phyloP scores from a whole-genome alignment of 805 yeast species.

The Kodamaea nitidulidarum region DNA sequence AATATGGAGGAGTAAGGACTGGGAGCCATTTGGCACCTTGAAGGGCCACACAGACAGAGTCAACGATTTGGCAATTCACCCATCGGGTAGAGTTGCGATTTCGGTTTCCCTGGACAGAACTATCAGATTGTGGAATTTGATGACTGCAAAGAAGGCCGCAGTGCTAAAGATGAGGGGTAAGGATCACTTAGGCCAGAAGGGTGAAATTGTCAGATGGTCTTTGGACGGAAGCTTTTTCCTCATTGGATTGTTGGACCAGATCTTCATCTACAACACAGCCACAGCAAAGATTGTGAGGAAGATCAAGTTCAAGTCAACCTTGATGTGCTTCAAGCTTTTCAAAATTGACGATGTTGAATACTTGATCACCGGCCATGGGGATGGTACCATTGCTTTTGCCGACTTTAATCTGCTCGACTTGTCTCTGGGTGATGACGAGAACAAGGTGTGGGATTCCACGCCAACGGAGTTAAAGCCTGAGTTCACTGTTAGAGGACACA shows the following conservation, averaged over 20 bases:
- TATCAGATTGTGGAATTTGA: constrained; percentile 87
- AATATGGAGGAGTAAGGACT: constrained; percentile 93
- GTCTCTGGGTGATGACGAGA: constrained; percentile 21
- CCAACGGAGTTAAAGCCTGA: constrained; percentile 39
- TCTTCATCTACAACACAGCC: constrained; percentile 62
- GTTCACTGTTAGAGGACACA: constrained; percentile 71
- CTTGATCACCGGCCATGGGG: constrained; percentile 61
- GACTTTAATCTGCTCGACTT: constrained; percentile 26
- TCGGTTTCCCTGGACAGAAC: constrained; percentile 85
- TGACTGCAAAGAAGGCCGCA: constrained; percentile 95
- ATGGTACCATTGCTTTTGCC: constrained; percentile 66
- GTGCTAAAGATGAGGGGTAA: constrained; percentile 65
- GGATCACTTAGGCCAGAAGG: constrained; percentile 62
- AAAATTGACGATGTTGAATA: constrained; percentile 48
- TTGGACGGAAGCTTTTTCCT: constrained; percentile 64
- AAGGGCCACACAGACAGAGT: constrained; percentile 87
- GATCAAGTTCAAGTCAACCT: constrained; percentile 47
- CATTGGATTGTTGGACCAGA: constrained; percentile 66
- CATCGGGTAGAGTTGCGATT: constrained; percentile 83
- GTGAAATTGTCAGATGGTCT: constrained; percentile 66
- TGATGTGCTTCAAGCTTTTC: constrained; percentile 65
- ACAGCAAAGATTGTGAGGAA: constrained; percentile 56
- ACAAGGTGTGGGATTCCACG: constrained; percentile 21
- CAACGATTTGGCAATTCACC: constrained; percentile 84
- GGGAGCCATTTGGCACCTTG: constrained; percentile 87